phyloP scores from a whole-genome alignment of 805 yeast species.

The Candida boleticola region DNA sequence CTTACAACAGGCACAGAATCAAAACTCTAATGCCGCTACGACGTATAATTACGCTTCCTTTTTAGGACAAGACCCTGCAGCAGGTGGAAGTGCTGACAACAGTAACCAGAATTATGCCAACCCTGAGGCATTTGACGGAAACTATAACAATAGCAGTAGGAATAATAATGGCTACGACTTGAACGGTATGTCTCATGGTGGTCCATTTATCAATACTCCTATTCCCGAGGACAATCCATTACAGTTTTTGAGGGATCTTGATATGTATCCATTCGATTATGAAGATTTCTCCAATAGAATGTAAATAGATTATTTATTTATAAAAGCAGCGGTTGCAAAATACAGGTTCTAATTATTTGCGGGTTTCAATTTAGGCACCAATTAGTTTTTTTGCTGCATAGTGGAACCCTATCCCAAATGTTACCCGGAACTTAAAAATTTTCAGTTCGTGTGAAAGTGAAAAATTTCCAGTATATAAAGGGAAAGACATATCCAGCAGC shows the following conservation, averaged over 20 bases:
- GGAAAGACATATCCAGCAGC: background rate
- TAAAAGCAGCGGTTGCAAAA: too few relatives aligned
- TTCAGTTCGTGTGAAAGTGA: background rate
- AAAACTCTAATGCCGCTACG: constrained; percentile 2
- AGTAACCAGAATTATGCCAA: background rate
- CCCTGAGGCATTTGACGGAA: background rate
- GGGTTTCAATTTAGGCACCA: too few relatives aligned
- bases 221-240: constrained; percentile 1
- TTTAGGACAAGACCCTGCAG: too few relatives aligned
- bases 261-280: constrained; percentile 1
- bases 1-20: background rate
- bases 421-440: constrained; percentile 2
- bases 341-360: too few relatives aligned
- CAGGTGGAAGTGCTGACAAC: background rate
- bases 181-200: background rate
- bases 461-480: too few relatives aligned
- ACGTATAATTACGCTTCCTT: background rate
- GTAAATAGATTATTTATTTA: background rate
- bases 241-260: constrained; percentile 2
- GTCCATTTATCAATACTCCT: background rate
- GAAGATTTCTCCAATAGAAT: constrained; percentile 1
- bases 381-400: too few relatives aligned
- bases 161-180: background rate
- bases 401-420: background rate
- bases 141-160: background rate